Base-by-base conservation (phyloP, 768 basidiomycete species). In the Rhizopogon salebrosus region DNA sequence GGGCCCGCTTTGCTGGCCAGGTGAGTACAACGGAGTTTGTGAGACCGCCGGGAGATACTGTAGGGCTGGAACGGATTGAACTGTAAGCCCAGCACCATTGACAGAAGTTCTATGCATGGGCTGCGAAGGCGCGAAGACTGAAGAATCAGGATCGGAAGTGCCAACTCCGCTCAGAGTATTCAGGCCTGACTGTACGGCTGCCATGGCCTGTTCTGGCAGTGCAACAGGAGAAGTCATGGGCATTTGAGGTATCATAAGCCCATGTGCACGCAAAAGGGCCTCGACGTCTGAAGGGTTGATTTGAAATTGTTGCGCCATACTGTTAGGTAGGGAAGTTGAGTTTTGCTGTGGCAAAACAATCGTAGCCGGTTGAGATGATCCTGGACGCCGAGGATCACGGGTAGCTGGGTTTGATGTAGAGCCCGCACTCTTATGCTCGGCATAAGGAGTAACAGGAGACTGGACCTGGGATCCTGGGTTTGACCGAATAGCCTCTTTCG, bases 401-500 rank as follows among this genome's bases (percentile, higher is more conserved):
- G 24, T 14, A 39, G 31, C 26, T 0, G 40, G 31, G 22, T 48
- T 48, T 26, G 49, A 39, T 11, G 29, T 16, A 26, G 24, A 18
- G 5, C 1, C 20, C 29, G n/a, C 9, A 1, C 41, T 18, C 23
- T 6, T 6, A 11, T 23, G 59, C 57, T 8, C 16, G 34, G 18
- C 6, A 31, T 45, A 35, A 50, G 48, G 31, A 35, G 9, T 10
- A 49, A 55, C 38, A 22, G 62, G 54, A 22, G 60, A 53, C 43
- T 56, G 54, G n/a, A 29, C 36, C 38, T 52, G 51, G 24, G 22
- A 3, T n/a, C 43, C 35, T 26, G 43, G n/a, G 35, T 52, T 37
- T 29, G 58, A 51, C 14, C 35, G 35, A 27, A 70, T 55, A 7
- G 61, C 56, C 1, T 64, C 66, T 43, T 70, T 68, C 6, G 59